Evolutionary conservation across 2,329 filamentous ascomycete species (phyloP), one percentile per base, ranked within the genome.

Genomic region (Aspergillus sp.): DNA sequence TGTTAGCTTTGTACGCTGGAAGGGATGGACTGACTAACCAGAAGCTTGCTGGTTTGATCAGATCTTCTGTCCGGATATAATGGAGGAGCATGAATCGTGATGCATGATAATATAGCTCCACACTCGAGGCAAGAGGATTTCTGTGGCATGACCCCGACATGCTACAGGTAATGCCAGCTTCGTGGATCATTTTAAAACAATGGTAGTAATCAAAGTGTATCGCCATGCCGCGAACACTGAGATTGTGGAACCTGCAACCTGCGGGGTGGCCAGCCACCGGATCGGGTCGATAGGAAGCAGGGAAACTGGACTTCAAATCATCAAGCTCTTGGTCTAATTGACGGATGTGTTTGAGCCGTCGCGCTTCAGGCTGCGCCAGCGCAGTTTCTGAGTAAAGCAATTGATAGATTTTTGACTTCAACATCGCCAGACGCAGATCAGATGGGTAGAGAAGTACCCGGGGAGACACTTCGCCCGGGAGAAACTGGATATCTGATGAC

Each of bases 161-260:
- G 9, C 46, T 45, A 5, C 17, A 45, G 4, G 52, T 40, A 20
- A 29, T 45, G n/a, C 45, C 62, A 5, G 63, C 58, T 3, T 55
- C 62, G 21, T 65, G 63, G 5, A 66, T 62, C 32, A 58, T 64
- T 1, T 56, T 55, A 1, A 66, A 43, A 32, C 61, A 64, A 20
- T 58, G 58, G 20, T 63, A 65, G 45, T 66, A 66, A 41, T 64
- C 63, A 29, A 66, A 20, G 25, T 66, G 63, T 5, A 65, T 53
- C 23, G 45, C 59, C 4, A 64, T 50, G 1, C 62, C 63, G 1
- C 62, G 58, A 7, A 65, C 45, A 45, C 60, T 64, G 16, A 65
- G 58, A 41, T 64, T 60, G 38, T 62, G 64, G 31, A 64, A 59
- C 2, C 56, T n/a, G 21, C 60, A 59, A 21, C 62, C 52, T 2